Conservation (phyloP, 2,329 filamentous ascomycete genomes). For the Metarhizium sp. region DNA sequence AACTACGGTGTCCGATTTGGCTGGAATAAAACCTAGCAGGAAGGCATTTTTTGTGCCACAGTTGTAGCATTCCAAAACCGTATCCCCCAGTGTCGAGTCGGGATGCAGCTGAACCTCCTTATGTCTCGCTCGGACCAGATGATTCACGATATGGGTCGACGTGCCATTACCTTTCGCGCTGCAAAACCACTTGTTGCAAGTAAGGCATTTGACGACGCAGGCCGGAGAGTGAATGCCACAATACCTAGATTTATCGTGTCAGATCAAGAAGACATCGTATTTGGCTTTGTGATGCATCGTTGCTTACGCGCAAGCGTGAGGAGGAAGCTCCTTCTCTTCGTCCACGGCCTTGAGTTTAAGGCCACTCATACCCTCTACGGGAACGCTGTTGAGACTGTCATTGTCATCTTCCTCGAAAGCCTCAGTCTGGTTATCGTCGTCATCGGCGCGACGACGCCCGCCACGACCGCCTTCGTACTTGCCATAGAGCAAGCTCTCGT, state of each 20-base stretch:
- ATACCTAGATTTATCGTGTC: slow-evolving; percentile 46
- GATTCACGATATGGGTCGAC: slow-evolving; percentile 96
- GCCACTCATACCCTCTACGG: slow-evolving; percentile 65
- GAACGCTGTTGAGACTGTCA: slow-evolving; percentile 68
- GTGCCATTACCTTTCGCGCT: slow-evolving; percentile 94
- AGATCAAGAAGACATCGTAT: neutral
- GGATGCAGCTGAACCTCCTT: slow-evolving; percentile 98
- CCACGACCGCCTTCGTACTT: slow-evolving; percentile 49
- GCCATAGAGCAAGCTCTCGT: slow-evolving; percentile 73
- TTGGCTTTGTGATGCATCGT: slow-evolving; percentile 2
- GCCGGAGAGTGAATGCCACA: slow-evolving; percentile 95
- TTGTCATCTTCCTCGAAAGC: slow-evolving; percentile 74
- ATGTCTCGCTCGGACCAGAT: slow-evolving; percentile 91
- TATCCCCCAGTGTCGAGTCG: slow-evolving; percentile 85
- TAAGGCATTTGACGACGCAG: slow-evolving; percentile 91
- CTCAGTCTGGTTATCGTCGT: slow-evolving; percentile 85
- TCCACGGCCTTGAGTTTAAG: slow-evolving; percentile 49
- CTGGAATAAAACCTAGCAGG: slow-evolving; percentile 92
- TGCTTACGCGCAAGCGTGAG: slow-evolving; percentile 88
- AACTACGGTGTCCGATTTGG: slow-evolving; percentile 96
- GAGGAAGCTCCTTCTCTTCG: slow-evolving; percentile 82
- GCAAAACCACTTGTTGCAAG: slow-evolving; percentile 98
- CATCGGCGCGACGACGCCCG: slow-evolving; percentile 64
- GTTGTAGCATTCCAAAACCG: slow-evolving; percentile 96
- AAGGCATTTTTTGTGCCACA: slow-evolving; percentile 99